A percentile compares a stretch with the other conserved stretches of the same genome.
Evolutionary conservation across 2,329 filamentous ascomycete genomes (phyloP).

Genomic region (Plectosphaerella cucumerina): DNA sequence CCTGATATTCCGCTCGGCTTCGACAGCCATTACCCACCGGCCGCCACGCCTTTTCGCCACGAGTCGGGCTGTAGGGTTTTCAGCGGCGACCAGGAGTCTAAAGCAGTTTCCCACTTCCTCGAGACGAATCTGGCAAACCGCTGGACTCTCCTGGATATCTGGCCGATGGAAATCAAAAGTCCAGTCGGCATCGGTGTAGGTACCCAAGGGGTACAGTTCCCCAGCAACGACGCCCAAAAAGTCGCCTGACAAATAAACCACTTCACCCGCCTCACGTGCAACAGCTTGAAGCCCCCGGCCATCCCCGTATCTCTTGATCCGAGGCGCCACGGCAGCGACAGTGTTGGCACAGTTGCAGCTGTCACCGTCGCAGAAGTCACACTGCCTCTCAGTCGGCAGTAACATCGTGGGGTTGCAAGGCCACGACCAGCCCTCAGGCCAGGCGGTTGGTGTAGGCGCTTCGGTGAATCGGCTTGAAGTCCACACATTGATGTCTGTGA

Average conservation of each 20-base stretch:
- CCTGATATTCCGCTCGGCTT: background rate
- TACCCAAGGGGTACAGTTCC: background rate
- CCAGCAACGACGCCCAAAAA: conserved; percentile 1
- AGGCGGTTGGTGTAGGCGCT: background rate
- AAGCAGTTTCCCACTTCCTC: conserved; percentile 1
- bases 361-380: background rate
- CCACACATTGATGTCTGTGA: background rate
- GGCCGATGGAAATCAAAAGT: background rate
- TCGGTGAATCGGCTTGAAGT: background rate
- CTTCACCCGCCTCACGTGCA: background rate
- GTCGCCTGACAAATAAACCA: background rate
- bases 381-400: background rate
- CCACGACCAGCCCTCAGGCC: background rate
- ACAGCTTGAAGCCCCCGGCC: background rate
- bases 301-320: background rate
- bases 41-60: background rate
- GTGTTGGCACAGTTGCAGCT: background rate
- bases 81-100: background rate
- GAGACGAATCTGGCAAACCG: background rate
- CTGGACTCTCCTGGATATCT: background rate
- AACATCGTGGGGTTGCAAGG: background rate
- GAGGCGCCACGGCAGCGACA: background rate
- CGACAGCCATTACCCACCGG: background rate
- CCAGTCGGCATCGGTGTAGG: background rate
- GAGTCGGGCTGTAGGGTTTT: background rate